Conservation (phyloP, 768 basidiomycete genomes). For the Lentinula raphanica region DNA sequence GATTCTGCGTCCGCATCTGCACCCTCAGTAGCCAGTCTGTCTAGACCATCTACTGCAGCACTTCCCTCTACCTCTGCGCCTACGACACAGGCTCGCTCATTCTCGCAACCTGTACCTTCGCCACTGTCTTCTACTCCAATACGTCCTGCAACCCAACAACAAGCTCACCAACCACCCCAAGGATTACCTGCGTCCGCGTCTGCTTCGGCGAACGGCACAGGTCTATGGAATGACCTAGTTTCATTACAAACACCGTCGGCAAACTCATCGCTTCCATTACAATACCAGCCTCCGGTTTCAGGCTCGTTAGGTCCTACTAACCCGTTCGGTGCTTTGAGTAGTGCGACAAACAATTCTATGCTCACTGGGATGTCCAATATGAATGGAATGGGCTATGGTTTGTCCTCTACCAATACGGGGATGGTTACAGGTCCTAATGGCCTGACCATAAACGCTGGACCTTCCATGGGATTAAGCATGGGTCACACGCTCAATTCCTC, state of each 20-base stretch:
- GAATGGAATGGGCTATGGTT: neutral
- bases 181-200: slow-evolving; percentile 17
- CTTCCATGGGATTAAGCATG: slow-evolving; percentile 18
- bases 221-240: slow-evolving; percentile 57
- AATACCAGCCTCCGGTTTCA: slow-evolving; percentile 27
- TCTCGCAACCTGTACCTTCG: slow-evolving; percentile 19
- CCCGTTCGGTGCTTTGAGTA: neutral
- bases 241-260: slow-evolving; percentile 38
- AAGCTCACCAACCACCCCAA: slow-evolving; percentile 14
- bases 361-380: neutral
- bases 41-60: slow-evolving; percentile 12
- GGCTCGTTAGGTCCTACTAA: neutral
- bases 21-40: slow-evolving; percentile 6
- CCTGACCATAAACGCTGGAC: slow-evolving; percentile 11
- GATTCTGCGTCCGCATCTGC: slow-evolving; percentile 19
- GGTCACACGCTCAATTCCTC: slow-evolving; percentile 15
- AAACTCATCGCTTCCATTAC: slow-evolving; percentile 51
- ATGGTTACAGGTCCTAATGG: slow-evolving; percentile 4
- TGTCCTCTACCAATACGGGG: neutral
- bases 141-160: slow-evolving; percentile 16
- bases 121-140: slow-evolving; percentile 13
- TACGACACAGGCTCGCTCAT: slow-evolving; percentile 15
- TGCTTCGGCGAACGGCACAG: slow-evolving; percentile 9
- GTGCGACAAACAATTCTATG: neutral
- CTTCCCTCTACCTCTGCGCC: slow-evolving; percentile 10